Evolutionary conservation across 345 rosid genomes (phyloP), one percentile per base, ranked within the genome.

Genomic region (Hypericum perforatum): DNA sequence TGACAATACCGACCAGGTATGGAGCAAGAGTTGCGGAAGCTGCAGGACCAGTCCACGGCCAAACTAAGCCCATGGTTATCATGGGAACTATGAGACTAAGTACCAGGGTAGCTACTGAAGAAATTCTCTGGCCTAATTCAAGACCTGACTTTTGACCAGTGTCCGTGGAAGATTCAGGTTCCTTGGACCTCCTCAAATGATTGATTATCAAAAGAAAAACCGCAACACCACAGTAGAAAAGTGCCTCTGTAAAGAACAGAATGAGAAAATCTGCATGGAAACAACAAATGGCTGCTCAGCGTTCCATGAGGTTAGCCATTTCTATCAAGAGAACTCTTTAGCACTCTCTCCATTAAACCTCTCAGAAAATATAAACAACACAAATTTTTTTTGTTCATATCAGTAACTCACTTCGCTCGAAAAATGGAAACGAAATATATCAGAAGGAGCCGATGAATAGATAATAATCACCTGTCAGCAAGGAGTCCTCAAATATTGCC

Each of bases 21-120:
- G 98, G 98, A 63, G 98, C 95, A 37, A 89, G 95, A 56, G 98
- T 81, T 45, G 98, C 98, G 57, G 94, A 92, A 57, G 97, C 97
- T 42, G 97, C 97, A 39, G 97, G 98, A 16, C 98, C 95, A 0
- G 98, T 92, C 98, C 98, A 92, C 39, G 98, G 98, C 97, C 95
- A 89, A 52, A 89, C 97, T 15, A 88, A 84, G 52, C 96, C 98
- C 98, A 92, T 92, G 32, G 95, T 92, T 43, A 88, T 91, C 97
- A 89, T 77, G 16, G 97, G 95, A 66, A 84, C 79, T 62, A 81
- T 76, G 63, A 92, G 94, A 74, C 97, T 85, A 43, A 92, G 95
- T n/a, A 79, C 95, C 54, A 92, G 70, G 8, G 84, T 69, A 49
- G 97, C 81, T 57, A 88, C 95, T 49, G 90, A 86, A 60, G 97